Conservation (phyloP, 2,329 filamentous ascomycete species). For the Graphilbum fragrans region DNA sequence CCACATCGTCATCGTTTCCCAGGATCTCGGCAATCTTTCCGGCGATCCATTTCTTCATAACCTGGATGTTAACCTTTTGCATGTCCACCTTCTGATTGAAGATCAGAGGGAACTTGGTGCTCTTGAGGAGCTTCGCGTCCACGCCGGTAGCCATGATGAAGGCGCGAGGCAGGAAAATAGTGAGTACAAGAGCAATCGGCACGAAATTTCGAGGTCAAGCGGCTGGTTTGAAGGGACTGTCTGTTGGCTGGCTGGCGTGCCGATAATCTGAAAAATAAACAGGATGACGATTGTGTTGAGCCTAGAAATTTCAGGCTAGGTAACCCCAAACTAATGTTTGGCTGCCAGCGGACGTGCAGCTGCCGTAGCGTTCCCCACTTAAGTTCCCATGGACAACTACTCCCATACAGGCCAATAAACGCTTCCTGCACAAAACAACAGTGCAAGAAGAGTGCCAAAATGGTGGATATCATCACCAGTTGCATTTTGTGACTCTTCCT, state of each 20-base stretch:
- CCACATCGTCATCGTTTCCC: constrained; percentile 88
- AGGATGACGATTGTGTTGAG: too few relatives aligned
- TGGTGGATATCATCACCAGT: too few relatives aligned
- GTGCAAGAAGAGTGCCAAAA: too few relatives aligned
- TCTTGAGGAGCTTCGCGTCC: constrained; percentile 78
- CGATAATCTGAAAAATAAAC: too few relatives aligned
- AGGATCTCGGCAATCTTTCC: constrained; percentile 77
- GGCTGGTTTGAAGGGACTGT: background rate
- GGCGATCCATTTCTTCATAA: constrained; percentile 99
- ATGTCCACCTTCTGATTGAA: constrained; percentile 96
- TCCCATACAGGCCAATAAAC: too few relatives aligned
- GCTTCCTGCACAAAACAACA: too few relatives aligned
- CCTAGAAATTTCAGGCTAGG: too few relatives aligned
- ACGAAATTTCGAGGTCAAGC: background rate
- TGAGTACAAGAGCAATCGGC: background rate
- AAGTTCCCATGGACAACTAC: too few relatives aligned
- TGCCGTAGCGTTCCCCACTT: too few relatives aligned
- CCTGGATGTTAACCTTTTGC: constrained; percentile 89
- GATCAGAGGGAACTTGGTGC: constrained; percentile 86
- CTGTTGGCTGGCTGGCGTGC: background rate
- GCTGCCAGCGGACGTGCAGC: too few relatives aligned
- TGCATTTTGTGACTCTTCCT: too few relatives aligned
- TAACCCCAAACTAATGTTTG: too few relatives aligned
- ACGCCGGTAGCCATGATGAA: constrained; percentile 64
- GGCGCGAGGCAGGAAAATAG: background rate